These are phyloP conservation scores for Fusarium sp. DNA, from an alignment of 2,329 filamentous ascomycete species.

Conservation along the genomic window DNA sequence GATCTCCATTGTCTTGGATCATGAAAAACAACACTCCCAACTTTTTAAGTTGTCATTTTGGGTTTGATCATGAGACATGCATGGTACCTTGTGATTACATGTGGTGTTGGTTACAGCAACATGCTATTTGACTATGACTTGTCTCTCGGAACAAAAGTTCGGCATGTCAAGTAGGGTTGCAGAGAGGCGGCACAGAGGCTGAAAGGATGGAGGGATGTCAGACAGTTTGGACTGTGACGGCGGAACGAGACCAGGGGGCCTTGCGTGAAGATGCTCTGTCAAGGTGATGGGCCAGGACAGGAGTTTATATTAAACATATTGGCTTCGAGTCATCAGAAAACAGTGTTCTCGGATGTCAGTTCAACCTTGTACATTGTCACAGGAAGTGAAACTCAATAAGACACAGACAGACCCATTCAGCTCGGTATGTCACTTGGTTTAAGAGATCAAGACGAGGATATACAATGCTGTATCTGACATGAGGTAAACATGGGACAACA, in stretches of 20 bases:
- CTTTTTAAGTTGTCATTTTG: background rate
- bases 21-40: background rate
- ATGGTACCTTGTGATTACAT: background rate
- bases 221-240: constrained; percentile 12
- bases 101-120: background rate
- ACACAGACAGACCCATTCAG: background rate
- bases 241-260: constrained; percentile 18
- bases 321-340: background rate
- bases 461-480: background rate
- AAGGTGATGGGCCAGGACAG: background rate
- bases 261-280: background rate
- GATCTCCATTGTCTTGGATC: background rate
- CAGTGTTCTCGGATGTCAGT: background rate
- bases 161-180: constrained; percentile 3
- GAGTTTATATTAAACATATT: background rate
- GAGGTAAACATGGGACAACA: background rate
- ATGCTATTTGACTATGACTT: background rate
- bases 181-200: background rate
- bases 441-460: constrained; percentile 24
- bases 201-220: constrained; percentile 3
- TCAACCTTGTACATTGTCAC: too few species aligned
- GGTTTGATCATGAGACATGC: background rate
- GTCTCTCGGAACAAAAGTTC: background rate
- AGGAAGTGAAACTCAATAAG: background rate
- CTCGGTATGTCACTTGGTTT: background rate